phyloP scores from a whole-genome alignment of 106 monocot species.

The Platanthera guangdongensis region DNA sequence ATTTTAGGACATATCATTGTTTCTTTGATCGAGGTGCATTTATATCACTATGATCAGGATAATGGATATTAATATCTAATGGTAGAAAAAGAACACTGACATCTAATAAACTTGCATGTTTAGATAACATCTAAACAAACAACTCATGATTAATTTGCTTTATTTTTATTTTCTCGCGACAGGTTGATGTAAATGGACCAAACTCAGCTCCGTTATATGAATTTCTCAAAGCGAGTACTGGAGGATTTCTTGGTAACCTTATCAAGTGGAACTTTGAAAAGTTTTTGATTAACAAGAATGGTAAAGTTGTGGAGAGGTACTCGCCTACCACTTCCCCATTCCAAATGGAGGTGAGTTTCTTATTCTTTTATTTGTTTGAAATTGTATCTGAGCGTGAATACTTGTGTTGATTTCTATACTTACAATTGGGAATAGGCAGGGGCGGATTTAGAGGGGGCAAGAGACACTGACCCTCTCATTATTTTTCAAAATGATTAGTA shows the following conservation, averaged over 20 bases:
- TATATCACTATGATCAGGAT: too few relatives aligned
- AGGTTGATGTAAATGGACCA: conserved; percentile 99
- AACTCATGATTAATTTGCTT: background rate
- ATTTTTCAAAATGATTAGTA: too few relatives aligned
- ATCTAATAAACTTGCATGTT: too few relatives aligned
- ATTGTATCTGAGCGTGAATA: background rate
- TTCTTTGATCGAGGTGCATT: too few relatives aligned
- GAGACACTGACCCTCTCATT: too few relatives aligned
- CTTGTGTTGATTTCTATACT: background rate
- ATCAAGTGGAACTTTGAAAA: conserved; percentile 99
- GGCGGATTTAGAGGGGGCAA: too few relatives aligned
- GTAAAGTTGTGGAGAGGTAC: conserved; percentile 95
- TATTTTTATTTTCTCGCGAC: background rate
- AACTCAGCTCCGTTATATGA: conserved; percentile 87
- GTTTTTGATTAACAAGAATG: conserved; percentile 88
- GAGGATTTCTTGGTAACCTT: conserved; percentile 90
- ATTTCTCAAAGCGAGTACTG: conserved; percentile 86
- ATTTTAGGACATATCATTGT: too few relatives aligned
- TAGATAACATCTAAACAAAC: too few relatives aligned
- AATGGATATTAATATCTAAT: too few relatives aligned
- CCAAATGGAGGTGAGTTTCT: conserved; percentile 79
- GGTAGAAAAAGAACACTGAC: too few relatives aligned
- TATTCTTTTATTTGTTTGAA: background rate
- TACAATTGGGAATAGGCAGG: background rate
- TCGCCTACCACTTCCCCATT: conserved; percentile 95